phyloP scores from a whole-genome alignment of 2,329 filamentous ascomycete species.

The Claviceps spartinae region DNA sequence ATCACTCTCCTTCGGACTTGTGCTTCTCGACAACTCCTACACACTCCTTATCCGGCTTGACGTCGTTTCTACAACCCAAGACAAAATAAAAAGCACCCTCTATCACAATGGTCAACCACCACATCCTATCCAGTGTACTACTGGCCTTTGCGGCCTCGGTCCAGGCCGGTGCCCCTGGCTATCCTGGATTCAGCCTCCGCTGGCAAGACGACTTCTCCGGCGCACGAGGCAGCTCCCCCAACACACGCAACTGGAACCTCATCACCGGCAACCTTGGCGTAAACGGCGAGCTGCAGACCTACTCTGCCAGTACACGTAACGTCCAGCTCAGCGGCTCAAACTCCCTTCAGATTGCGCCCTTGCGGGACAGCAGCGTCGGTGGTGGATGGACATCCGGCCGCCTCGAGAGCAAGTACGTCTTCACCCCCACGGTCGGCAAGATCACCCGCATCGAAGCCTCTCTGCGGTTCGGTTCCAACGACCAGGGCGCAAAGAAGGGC shows the following conservation, averaged over 20 bases:
- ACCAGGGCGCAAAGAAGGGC: slow-evolving; percentile 31
- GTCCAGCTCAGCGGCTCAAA: slow-evolving; percentile 35
- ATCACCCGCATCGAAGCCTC: slow-evolving; percentile 32
- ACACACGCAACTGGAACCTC: slow-evolving; percentile 27
- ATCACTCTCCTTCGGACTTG: too few relatives aligned
- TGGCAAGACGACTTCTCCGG: slow-evolving; percentile 34
- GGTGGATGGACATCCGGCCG: slow-evolving; percentile 40
- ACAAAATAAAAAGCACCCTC: neutral
- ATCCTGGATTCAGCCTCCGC: slow-evolving; percentile 23
- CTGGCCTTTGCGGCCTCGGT: slow-evolving; percentile 18
- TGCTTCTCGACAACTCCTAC: neutral
- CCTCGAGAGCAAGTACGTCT: slow-evolving; percentile 34
- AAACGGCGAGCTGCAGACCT: slow-evolving; percentile 40
- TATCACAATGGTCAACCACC: slow-evolving; percentile 11
- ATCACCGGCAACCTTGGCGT: slow-evolving; percentile 26
- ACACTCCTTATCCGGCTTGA: neutral
- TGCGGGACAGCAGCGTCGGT: slow-evolving; percentile 20
- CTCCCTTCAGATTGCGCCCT: slow-evolving; percentile 38
- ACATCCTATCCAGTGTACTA: slow-evolving; percentile 12
- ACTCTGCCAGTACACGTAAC: slow-evolving; percentile 32
- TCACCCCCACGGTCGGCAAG: slow-evolving; percentile 31
- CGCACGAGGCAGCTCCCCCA: slow-evolving; percentile 18
- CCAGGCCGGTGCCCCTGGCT: slow-evolving; percentile 24
- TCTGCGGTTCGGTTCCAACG: slow-evolving; percentile 32
- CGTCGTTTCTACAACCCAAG: neutral